phyloP scores from a whole-genome alignment of 2,329 filamentous ascomycete genomes.

The Volutella citrinella region DNA sequence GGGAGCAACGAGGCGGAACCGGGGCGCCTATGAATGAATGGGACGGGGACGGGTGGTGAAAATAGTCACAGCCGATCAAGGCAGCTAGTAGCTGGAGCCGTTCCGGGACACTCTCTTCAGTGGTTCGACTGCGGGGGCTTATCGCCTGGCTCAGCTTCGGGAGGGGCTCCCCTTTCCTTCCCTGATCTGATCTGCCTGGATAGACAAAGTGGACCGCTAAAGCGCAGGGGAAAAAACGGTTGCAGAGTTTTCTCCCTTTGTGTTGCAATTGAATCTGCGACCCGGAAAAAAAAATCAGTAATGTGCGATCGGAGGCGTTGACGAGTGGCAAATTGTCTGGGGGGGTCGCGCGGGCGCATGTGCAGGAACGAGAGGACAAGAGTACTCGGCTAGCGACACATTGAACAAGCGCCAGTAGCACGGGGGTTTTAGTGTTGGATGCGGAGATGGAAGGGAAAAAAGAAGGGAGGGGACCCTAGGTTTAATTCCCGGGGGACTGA shows the following conservation, averaged over 20 bases:
- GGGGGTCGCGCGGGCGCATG: conserved; percentile 19
- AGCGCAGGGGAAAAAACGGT: conserved; percentile 4
- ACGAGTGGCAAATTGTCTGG: conserved; percentile 25
- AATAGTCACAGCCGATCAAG: conserved; percentile 13
- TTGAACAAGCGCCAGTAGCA: conserved; percentile 12
- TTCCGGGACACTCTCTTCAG: conserved; percentile 16
- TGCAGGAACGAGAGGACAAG: conserved; percentile 26
- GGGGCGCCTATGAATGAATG: conserved; percentile 17
- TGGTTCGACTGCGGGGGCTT: conserved; percentile 28
- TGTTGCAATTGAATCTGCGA: conserved; percentile 8
- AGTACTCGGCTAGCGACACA: conserved; percentile 21
- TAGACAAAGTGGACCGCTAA: too few relatives aligned
- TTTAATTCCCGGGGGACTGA: conserved; percentile 7
- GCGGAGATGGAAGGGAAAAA: not conserved
- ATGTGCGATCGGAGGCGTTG: conserved; percentile 23
- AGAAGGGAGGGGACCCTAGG: conserved; percentile 1
- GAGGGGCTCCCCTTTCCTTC: conserved; percentile 18
- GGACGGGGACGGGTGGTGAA: conserved; percentile 16
- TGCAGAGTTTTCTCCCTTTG: conserved; percentile 20
- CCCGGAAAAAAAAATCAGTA: conserved; percentile 22
- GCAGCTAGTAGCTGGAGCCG: conserved; percentile 14
- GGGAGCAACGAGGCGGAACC: conserved; percentile 9
- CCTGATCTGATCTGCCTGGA: conserved; percentile 15
- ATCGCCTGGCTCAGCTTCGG: conserved; percentile 18
- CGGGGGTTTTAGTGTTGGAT: conserved; percentile 4